phyloP scores from a whole-genome alignment of 2,329 filamentous ascomycete genomes.

The Pseudophaeomoniella oleicola region DNA sequence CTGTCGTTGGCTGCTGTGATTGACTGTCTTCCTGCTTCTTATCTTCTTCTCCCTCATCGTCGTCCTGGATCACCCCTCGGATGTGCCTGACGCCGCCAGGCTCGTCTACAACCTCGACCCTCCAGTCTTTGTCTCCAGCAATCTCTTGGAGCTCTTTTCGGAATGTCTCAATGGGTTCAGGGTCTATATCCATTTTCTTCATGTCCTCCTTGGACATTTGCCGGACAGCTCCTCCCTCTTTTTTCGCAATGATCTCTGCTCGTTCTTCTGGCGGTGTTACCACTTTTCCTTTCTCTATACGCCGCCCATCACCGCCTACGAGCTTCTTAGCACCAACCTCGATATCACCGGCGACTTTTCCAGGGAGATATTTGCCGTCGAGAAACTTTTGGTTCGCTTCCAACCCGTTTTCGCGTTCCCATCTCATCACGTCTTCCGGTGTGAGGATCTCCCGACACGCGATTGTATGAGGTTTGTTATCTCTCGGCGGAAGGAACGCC shows the following conservation, averaged over 20 bases:
- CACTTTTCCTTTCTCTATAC: slow-evolving; percentile 43
- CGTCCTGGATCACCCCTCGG: slow-evolving; percentile 51
- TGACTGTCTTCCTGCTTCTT: too few relatives aligned
- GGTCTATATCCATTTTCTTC: slow-evolving; percentile 50
- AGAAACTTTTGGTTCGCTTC: slow-evolving; percentile 5
- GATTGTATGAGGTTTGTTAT: slow-evolving; percentile 62
- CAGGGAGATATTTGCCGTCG: slow-evolving; percentile 13
- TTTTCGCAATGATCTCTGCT: slow-evolving; percentile 34
- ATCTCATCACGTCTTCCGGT: slow-evolving; percentile 37
- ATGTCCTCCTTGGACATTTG: slow-evolving; percentile 53
- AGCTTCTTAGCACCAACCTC: slow-evolving; percentile 42
- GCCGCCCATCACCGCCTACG: slow-evolving; percentile 39
- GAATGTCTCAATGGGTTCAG: slow-evolving; percentile 54
- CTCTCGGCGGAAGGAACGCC: slow-evolving; percentile 69
- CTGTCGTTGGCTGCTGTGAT: slow-evolving; percentile 11
- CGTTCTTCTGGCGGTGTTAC: slow-evolving; percentile 35
- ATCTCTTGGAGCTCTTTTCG: slow-evolving; percentile 52
- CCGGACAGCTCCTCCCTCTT: slow-evolving; percentile 47
- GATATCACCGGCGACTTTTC: slow-evolving; percentile 39
- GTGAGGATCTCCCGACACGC: slow-evolving; percentile 58
- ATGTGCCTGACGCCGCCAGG: slow-evolving; percentile 51
- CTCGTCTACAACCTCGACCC: slow-evolving; percentile 59
- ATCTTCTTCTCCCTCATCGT: slow-evolving; percentile 35
- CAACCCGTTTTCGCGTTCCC: slow-evolving; percentile 15
- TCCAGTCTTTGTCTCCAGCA: slow-evolving; percentile 62